Evolutionary conservation across 1,284 basidiomycete genomes (phyloP), one percentile per base, ranked within the genome.

Genomic region (Leccinum idahoense): DNA sequence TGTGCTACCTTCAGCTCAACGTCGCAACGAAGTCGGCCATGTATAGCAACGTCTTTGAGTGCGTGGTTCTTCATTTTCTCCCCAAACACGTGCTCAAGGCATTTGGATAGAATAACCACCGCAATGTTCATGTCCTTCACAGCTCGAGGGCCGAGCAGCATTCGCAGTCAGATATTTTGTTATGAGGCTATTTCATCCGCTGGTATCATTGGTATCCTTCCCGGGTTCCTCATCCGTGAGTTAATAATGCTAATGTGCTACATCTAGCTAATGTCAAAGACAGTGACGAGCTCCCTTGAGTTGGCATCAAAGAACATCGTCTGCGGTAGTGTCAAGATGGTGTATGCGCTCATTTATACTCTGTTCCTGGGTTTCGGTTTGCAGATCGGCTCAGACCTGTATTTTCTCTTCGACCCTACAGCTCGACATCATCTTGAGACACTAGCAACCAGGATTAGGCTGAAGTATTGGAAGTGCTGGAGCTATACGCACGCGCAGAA

Each of bases 21-120:
- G 85, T 90, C 4, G 89, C 88, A 11, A 79, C 84, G 29, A 90
- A 88, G 71, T 91, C 87, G 70, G 81, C 87, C 1, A 79, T 93
- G 72, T 94, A 93, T 73, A 89, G 90, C 37, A 93, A 92, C 70
- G 91, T 95, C 56, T 94, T 94, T 66, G 93, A 96, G 92, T 93
- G 70, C 74, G 90, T 63, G n/a, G 58, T 35, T 51, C 23, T 41
- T 44, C 57, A 60, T 61, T 57, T 32, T 60, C 59, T 60, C 35
- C 6, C 8, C 46, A 60, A 7, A 58, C 15, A 59, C 39, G 58
- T 61, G 57, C 68, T 75, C 62, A 75, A 62, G 37, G 8, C 11
- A 29, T 51, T 44, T 29, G 15, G 44, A 14, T 68, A 93, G 92
- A 72, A 93, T 94, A 67, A 90, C 89, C 0, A 85, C 90, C 11